Evolutionary conservation across 352 stramenopile genomes (phyloP).

Genomic region (Phytophthora kernoviae): DNA sequence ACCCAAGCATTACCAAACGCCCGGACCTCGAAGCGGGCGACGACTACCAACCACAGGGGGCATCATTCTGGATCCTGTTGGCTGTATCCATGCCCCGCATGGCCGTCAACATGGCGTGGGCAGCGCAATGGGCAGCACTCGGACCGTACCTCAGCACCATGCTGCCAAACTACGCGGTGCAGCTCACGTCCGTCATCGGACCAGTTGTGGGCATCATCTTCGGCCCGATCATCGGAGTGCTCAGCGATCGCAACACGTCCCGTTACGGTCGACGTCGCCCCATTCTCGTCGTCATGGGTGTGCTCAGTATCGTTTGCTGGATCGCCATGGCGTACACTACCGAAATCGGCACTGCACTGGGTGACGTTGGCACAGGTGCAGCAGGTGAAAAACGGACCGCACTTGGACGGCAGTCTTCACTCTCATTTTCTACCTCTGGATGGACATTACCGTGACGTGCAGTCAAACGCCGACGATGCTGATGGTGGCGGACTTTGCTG

Average conservation of each 20-base stretch:
- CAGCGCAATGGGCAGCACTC: constrained; percentile 53
- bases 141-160: constrained; percentile 52
- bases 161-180: constrained; percentile 45
- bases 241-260: constrained; percentile 45
- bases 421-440: constrained; percentile 51
- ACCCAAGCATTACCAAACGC: constrained; percentile 19
- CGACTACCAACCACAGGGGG: constrained; percentile 2
- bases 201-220: constrained; percentile 51
- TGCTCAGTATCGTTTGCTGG: constrained; percentile 41
- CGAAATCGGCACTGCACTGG: constrained; percentile 29
- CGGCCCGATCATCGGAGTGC: constrained; percentile 35
- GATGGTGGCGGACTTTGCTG: constrained; percentile 48
- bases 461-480: constrained; percentile 38
- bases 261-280: constrained; percentile 44
- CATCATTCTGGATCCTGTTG: constrained; percentile 42
- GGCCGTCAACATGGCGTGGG: constrained; percentile 61
- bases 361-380: constrained; percentile 25
- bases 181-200: constrained; percentile 52
- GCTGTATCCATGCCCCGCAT: constrained; percentile 49
- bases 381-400: constrained; percentile 25
- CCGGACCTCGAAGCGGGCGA: constrained; percentile 20
- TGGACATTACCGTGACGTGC: constrained; percentile 52
- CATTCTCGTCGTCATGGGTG: constrained; percentile 34
- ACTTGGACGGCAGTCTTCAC: constrained; percentile 36
- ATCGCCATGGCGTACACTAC: constrained; percentile 39